phyloP scores from a whole-genome alignment of 345 rosid genomes.

The Citrus mangshanensis region DNA sequence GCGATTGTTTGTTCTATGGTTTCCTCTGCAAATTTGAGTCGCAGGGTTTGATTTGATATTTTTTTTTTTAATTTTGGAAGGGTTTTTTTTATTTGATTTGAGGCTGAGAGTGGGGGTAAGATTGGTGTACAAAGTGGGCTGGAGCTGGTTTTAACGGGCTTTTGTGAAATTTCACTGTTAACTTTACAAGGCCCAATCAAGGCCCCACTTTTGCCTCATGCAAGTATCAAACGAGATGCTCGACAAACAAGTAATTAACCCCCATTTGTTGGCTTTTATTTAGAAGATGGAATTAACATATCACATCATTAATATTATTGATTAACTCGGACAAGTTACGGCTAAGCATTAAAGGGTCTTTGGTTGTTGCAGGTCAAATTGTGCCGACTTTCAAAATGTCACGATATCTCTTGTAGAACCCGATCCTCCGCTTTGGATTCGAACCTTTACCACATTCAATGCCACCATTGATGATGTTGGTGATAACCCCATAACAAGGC shows the following conservation, averaged over 20 bases:
- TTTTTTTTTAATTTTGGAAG: no score
- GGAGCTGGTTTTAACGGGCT: not conserved
- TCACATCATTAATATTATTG: not conserved
- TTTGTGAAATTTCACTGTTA: no score
- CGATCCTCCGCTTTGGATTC: conserved; percentile 7
- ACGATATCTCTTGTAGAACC: conserved; percentile 29
- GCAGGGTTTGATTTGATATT: no score
- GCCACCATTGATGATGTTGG: conserved; percentile 31
- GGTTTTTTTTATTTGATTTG: no score
- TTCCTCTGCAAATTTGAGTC: no score
- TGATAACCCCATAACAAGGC: conserved; percentile 30
- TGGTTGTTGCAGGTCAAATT: conserved; percentile 30
- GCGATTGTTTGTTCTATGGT: no score
- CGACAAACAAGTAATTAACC: no score
- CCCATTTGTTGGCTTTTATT: not conserved
- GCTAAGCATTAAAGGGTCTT: conserved; percentile 23
- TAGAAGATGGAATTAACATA: not conserved
- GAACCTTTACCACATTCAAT: conserved; percentile 22
- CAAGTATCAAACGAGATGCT: no score
- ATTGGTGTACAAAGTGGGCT: not conserved
- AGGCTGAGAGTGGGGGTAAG: no score
- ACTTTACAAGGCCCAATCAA: no score
- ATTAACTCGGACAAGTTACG: no score
- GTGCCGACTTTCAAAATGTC: conserved; percentile 11
- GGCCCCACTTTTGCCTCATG: fast-evolving